Conservation (phyloP, 2,329 filamentous ascomycete genomes). For the Fusarium concolor region DNA sequence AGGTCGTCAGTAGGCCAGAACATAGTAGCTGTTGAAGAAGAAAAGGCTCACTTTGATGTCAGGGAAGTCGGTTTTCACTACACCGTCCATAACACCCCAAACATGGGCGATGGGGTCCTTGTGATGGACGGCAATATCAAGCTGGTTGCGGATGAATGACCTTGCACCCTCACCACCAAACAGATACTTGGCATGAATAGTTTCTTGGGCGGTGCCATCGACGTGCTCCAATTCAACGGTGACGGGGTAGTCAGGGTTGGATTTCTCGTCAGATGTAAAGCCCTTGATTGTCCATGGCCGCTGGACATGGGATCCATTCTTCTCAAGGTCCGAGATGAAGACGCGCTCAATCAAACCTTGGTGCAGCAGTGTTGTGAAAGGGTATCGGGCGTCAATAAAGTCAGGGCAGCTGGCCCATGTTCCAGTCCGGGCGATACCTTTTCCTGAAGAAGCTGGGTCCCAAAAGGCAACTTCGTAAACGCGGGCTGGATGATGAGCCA, state of each 20-base stretch:
- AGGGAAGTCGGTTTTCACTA: conserved; percentile 78
- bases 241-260: conserved; percentile 77
- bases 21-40: not conserved
- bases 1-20: conserved; percentile 55
- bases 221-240: conserved; percentile 81
- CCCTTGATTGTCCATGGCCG: conserved; percentile 73
- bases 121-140: conserved; percentile 77
- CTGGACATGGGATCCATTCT: conserved; percentile 70
- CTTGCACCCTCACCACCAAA: conserved; percentile 78
- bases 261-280: conserved; percentile 68
- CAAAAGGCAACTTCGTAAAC: conserved; percentile 84
- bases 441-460: conserved; percentile 68
- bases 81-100: conserved; percentile 82
- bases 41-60: conserved; percentile 72
- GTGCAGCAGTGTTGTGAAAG: conserved; percentile 77
- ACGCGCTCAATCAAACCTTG: conserved; percentile 78
- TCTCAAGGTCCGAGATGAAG: conserved; percentile 73
- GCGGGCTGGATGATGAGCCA: conserved; percentile 87
- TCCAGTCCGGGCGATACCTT: conserved; percentile 72
- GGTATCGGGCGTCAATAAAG: conserved; percentile 80
- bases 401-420: conserved; percentile 90
- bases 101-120: conserved; percentile 77
- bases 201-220: conserved; percentile 78
- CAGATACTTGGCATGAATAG: conserved; percentile 74
- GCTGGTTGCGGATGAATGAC: conserved; percentile 72